Conservation (phyloP, 768 basidiomycete genomes). For the Lentinula detonsa region DNA sequence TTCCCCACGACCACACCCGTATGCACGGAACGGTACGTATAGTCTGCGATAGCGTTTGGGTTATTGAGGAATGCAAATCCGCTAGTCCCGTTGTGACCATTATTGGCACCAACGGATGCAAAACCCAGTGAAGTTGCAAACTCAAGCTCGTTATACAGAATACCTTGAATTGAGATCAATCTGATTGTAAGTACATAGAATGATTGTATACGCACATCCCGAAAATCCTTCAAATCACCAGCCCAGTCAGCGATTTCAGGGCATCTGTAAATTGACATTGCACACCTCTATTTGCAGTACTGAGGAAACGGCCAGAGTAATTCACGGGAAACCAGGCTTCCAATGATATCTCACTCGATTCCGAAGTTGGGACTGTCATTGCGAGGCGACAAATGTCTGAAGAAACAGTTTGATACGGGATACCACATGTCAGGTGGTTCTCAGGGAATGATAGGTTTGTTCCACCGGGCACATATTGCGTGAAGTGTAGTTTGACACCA, state of each 20-base stretch:
- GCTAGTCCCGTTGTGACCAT: not conserved
- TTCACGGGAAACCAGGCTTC: slow-evolving; percentile 11
- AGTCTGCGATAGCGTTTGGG: not conserved
- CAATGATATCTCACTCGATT: slow-evolving; percentile 3
- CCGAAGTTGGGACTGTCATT: slow-evolving; percentile 8
- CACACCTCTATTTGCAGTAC: slow-evolving; percentile 9
- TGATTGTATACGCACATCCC: not conserved
- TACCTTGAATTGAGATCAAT: not conserved
- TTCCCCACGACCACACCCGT: slow-evolving; percentile 14
- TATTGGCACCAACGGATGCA: not conserved
- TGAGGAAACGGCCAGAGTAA: slow-evolving; percentile 8
- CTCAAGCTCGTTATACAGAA: not conserved
- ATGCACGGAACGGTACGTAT: slow-evolving; percentile 9
- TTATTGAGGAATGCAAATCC: not conserved
- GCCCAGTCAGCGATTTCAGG: not conserved
- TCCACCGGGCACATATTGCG: not conserved
- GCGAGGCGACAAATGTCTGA: slow-evolving; percentile 8
- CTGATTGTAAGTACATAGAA: not conserved
- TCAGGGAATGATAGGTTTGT: slow-evolving; percentile 1
- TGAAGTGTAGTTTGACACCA: not conserved
- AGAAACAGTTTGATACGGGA: not conserved
- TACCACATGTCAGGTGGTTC: not conserved
- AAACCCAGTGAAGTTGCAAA: not conserved
- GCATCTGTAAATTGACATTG: not conserved
- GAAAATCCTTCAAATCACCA: not conserved